These are phyloP conservation scores for Apodospora peruviana DNA, from an alignment of 495 filamentous ascomycete genomes.

Conservation along the genomic window DNA sequence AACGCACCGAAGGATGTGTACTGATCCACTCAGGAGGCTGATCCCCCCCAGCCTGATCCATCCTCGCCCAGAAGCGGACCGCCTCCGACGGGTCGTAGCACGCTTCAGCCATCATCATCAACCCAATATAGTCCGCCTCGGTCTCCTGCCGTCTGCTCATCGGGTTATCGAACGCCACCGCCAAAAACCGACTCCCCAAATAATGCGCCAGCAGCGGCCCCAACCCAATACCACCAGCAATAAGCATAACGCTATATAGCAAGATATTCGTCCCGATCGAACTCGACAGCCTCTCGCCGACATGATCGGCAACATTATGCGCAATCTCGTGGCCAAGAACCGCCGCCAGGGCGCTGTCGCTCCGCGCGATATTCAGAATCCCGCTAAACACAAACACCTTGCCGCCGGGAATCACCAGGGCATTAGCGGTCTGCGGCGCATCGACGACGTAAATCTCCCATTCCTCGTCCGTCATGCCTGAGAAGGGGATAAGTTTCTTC, in stretches of 20 bases:
- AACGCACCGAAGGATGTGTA: slow-evolving; percentile 74
- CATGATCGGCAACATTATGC: slow-evolving; percentile 81
- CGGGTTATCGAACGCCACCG: slow-evolving; percentile 62
- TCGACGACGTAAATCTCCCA: slow-evolving; percentile 90
- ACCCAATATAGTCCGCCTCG: slow-evolving; percentile 83
- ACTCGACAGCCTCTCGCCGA: slow-evolving; percentile 67
- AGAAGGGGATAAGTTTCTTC: slow-evolving; percentile 62
- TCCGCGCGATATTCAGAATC: slow-evolving; percentile 65
- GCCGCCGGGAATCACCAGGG: slow-evolving; percentile 87
- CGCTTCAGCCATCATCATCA: slow-evolving; percentile 59
- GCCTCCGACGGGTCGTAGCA: slow-evolving; percentile 72
- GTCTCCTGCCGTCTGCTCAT: slow-evolving; percentile 59
- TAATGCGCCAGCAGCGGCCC: slow-evolving; percentile 29
- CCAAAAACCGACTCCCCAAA: slow-evolving; percentile 43
- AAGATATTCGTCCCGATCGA: slow-evolving; percentile 51
- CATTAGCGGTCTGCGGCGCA: slow-evolving; percentile 58
- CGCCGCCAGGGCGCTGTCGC: slow-evolving; percentile 73
- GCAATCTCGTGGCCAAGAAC: slow-evolving; percentile 92
- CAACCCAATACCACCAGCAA: slow-evolving; percentile 48
- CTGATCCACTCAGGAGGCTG: slow-evolving; percentile 72
- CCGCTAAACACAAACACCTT: slow-evolving; percentile 92
- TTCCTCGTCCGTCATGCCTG: slow-evolving; percentile 52
- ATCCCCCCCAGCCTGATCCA: slow-evolving; percentile 55
- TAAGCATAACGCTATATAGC: slow-evolving; percentile 41
- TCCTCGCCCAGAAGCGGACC: slow-evolving; percentile 66